A percentile compares a stretch with the other conserved stretches of the same genome.
phyloP scores from a whole-genome alignment of 2,329 filamentous ascomycete genomes.

The Hypoxylon sp. region DNA sequence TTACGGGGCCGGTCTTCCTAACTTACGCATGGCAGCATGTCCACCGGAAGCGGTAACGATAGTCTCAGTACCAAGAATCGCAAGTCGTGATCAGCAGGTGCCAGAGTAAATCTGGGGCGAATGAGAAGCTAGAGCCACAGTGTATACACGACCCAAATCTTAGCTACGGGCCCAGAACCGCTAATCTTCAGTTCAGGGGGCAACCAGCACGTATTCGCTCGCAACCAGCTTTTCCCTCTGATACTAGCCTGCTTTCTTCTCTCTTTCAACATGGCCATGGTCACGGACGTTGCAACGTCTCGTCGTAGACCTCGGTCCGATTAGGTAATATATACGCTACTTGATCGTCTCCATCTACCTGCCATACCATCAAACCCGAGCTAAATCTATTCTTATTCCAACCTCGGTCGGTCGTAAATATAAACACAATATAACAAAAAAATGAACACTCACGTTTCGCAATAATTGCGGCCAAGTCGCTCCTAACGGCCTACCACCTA shows the following conservation, averaged over 20 bases:
- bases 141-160: conserved; percentile 14
- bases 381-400: conserved; percentile 7
- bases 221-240: conserved; percentile 9
- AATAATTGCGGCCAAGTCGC: conserved; percentile 4
- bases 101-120: conserved; percentile 29
- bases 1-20: conserved; percentile 21
- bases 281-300: no score
- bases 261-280: not conserved
- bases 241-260: conserved; percentile 5
- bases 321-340: conserved; percentile 17
- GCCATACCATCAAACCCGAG: conserved; percentile 6
- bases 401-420: not conserved
- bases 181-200: conserved; percentile 14
- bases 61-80: conserved; percentile 21
- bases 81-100: conserved; percentile 26
- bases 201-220: no score
- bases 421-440: conserved; percentile 1
- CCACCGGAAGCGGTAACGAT: conserved; percentile 31
- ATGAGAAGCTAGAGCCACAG: conserved; percentile 16
- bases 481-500: conserved; percentile 9
- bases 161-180: conserved; percentile 24
- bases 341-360: conserved; percentile 5
- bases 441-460: conserved; percentile 3
- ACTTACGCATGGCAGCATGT: conserved; percentile 13
- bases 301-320: conserved; percentile 25